Percentiles rank a stretch among this genome's conserved stretches.
phyloP scores from a whole-genome alignment of 768 basidiomycete species.

The Pholiota conissans region DNA sequence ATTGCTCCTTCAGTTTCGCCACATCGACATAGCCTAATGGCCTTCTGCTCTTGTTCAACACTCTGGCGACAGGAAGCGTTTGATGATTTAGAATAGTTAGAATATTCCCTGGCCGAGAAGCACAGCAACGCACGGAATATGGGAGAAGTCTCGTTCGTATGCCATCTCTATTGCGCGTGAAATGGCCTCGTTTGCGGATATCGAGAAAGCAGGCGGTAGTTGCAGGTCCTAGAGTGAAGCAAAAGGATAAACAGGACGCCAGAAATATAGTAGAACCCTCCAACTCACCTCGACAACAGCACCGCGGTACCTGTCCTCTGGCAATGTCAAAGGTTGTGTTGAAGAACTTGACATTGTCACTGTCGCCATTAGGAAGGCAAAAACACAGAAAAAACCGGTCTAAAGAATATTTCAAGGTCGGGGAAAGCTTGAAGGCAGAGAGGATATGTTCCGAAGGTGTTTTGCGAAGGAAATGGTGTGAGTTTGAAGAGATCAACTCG shows the following conservation, averaged over 20 bases:
- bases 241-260: neutral
- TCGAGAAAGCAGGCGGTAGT: constrained; percentile 83
- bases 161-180: constrained; percentile 81
- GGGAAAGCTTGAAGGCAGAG: neutral
- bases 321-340: constrained; percentile 13
- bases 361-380: constrained; percentile 14
- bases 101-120: neutral
- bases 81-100: neutral
- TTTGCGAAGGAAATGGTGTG: neutral
- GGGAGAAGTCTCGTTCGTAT: constrained; percentile 92
- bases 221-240: constrained; percentile 62
- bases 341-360: constrained; percentile 19
- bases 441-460: neutral
- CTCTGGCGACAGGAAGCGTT: constrained; percentile 41
- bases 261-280: neutral
- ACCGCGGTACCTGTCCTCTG: constrained; percentile 70
- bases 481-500: neutral
- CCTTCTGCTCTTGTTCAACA: constrained; percentile 68
- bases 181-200: constrained; percentile 71
- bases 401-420: no score
- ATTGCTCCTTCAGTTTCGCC: constrained; percentile 68
- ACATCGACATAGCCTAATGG: constrained; percentile 88
- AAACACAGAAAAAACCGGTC: no score
- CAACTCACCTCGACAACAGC: constrained; percentile 83
- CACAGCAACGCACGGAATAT: constrained; percentile 68